These are phyloP conservation scores for Paramecium pentaurelia DNA, from an alignment of 73 alveolate genomes.

Conservation along the genomic window DNA sequence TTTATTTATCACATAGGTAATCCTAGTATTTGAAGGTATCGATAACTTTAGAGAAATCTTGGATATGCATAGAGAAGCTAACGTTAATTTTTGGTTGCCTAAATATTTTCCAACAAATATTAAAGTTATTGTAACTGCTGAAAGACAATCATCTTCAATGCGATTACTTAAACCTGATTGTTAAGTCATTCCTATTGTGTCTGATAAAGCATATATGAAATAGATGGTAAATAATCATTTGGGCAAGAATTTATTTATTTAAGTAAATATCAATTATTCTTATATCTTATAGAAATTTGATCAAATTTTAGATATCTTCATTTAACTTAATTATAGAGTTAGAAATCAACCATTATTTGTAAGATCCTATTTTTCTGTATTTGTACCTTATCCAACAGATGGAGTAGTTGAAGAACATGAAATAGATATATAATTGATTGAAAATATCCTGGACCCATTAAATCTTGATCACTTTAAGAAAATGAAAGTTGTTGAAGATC, in stretches of 20 bases:
- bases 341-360: constrained; percentile 23
- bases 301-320: neutral
- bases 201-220: neutral
- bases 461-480: neutral
- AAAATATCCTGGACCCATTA: neutral
- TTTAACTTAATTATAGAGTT: neutral
- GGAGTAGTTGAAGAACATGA: constrained; percentile 33
- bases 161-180: neutral
- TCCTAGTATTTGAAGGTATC: constrained; percentile 70
- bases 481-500: constrained; percentile 15
- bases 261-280: neutral
- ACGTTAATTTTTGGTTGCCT: constrained; percentile 75
- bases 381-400: constrained; percentile 56
- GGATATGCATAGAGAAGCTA: constrained; percentile 67
- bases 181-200: neutral
- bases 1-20: neutral
- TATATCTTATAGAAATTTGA: neutral
- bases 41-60: constrained; percentile 68
- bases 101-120: constrained; percentile 71
- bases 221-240: neutral
- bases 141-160: constrained; percentile 66
- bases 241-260: neutral
- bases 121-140: constrained; percentile 70
- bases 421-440: neutral
- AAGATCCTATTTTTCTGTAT: neutral